Percentiles rank a stretch among this genome's conserved stretches.
These are phyloP conservation scores for Zygosaccharomyces pseudorouxii DNA, from an alignment of 805 yeast species.

Conservation along the genomic window DNA sequence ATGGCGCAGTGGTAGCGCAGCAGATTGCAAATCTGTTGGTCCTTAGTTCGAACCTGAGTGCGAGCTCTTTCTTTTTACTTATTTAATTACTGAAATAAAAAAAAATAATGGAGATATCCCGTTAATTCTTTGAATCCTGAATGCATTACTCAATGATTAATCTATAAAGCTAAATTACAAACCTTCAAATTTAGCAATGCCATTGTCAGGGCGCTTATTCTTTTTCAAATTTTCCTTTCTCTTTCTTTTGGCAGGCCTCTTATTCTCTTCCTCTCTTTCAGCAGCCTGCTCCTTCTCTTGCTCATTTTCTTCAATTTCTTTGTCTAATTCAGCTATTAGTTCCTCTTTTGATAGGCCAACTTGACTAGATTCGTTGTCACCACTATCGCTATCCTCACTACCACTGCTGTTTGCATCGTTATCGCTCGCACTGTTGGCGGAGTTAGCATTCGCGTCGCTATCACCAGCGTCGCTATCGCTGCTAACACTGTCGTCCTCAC, in stretches of 20 bases:
- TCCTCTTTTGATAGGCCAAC: constrained; percentile 30
- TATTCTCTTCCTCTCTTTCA: constrained; percentile 11
- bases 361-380: constrained; percentile 15
- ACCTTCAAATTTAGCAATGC: constrained; percentile 61
- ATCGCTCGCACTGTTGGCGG: constrained; percentile 14
- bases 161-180: constrained; percentile 30
- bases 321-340: constrained; percentile 32
- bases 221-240: constrained; percentile 11
- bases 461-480: constrained; percentile 21
- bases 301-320: constrained; percentile 24
- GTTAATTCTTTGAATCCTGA: too few species aligned
- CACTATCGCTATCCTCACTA: constrained; percentile 9
- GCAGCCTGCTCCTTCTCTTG: constrained; percentile 14
- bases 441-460: constrained; percentile 15
- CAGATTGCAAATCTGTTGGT: constrained; percentile 99
- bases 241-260: constrained; percentile 12
- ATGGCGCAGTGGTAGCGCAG: constrained; percentile 99
- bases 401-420: constrained; percentile 19
- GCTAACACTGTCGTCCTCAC: constrained; percentile 9
- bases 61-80: constrained; percentile 50
- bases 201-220: constrained; percentile 48
- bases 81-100: too few species aligned
- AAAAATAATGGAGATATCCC: too few species aligned
- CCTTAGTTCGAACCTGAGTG: constrained; percentile 95
- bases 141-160: neutral